phyloP scores from a whole-genome alignment of 2,329 filamentous ascomycete genomes.

The Xylaria sp. region DNA sequence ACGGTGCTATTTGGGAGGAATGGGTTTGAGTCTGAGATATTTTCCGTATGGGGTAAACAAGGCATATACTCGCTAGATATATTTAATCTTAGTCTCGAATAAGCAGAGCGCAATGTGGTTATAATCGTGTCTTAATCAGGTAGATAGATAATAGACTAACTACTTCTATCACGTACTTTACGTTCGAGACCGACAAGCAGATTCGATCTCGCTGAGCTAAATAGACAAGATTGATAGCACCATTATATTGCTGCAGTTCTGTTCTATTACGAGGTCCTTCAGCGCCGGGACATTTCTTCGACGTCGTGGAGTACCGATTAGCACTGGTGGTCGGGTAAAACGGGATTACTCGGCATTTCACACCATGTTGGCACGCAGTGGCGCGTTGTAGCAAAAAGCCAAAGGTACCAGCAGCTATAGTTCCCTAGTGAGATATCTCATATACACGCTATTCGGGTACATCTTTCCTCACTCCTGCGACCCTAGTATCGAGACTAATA shows the following conservation, averaged over 20 bases:
- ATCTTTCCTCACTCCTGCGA: background rate
- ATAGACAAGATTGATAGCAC: too few relatives aligned
- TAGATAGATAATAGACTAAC: too few relatives aligned
- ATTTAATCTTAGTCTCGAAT: too few relatives aligned
- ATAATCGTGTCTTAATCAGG: too few relatives aligned
- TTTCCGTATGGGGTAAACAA: background rate
- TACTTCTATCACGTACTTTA: too few relatives aligned
- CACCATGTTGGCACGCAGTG: constrained; percentile 57
- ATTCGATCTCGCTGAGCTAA: too few relatives aligned
- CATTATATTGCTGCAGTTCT: too few relatives aligned
- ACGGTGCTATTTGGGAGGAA: constrained; percentile 34
- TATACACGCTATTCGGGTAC: background rate
- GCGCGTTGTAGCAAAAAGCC: constrained; percentile 54
- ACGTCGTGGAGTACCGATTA: constrained; percentile 56
- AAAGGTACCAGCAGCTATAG: constrained; percentile 53
- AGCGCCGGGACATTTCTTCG: constrained; percentile 53
- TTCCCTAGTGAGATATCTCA: constrained; percentile 46
- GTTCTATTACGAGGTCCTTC: too few relatives aligned
- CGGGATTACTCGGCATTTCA: constrained; percentile 54
- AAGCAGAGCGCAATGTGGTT: too few relatives aligned
- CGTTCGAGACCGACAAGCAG: too few relatives aligned
- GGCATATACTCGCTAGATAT: too few relatives aligned
- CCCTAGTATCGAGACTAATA: background rate
- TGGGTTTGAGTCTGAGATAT: constrained; percentile 13
- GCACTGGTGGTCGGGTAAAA: constrained; percentile 54